These are phyloP conservation scores for Agastache rugosa DNA, from an alignment of 257 asterid genomes.

Conservation along the genomic window DNA sequence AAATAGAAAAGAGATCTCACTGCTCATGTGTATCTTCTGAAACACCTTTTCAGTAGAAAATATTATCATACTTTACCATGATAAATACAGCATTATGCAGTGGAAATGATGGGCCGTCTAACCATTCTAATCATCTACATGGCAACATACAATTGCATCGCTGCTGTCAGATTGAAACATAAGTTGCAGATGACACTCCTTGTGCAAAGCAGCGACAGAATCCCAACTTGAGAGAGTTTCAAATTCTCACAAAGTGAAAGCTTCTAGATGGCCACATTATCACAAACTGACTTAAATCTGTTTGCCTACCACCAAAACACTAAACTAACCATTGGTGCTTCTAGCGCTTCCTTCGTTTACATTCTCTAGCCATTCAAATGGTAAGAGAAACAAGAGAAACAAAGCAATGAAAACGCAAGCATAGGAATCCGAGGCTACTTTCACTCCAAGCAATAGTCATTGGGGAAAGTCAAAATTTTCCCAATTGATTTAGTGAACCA, in stretches of 20 bases:
- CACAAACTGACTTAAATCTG: not conserved
- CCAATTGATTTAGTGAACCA: not conserved
- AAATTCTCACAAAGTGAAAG: not conserved
- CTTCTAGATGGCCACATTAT: constrained; percentile 6
- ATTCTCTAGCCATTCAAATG: not conserved
- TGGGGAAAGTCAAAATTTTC: not conserved
- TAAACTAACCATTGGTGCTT: too few relatives aligned
- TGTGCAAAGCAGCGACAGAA: not conserved
- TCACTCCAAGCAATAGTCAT: not conserved
- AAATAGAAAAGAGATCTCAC: not conserved
- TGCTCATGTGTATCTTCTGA: not conserved
- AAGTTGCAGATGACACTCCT: not conserved
- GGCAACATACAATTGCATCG: not conserved
- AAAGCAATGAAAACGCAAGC: not conserved
- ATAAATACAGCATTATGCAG: not conserved
- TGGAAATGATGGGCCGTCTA: not conserved
- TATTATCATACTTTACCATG: not conserved
- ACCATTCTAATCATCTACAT: not conserved
- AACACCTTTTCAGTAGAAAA: not conserved
- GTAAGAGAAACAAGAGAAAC: not conserved
- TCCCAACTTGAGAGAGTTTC: not conserved
- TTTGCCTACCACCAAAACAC: not conserved
- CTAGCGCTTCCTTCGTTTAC: not conserved
- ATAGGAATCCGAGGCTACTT: not conserved
- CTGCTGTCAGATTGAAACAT: constrained; percentile 5